Evolutionary conservation across 1,139 yeast genomes (phyloP).

Genomic region (Scheffersomyces titani): DNA sequence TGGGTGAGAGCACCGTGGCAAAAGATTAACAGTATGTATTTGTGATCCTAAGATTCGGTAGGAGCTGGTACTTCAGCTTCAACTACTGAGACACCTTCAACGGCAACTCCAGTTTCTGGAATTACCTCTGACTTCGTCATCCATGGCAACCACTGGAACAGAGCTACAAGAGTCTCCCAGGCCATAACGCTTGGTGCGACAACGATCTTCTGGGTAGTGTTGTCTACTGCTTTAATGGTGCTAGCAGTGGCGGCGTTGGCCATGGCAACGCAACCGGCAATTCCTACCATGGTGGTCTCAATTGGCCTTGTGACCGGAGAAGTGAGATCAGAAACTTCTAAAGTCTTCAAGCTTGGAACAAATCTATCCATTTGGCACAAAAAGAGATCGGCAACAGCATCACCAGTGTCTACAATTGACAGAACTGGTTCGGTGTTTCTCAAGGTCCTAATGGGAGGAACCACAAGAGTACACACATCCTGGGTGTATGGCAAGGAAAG

Average conservation of each 20-base stretch:
- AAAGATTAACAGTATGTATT: neutral
- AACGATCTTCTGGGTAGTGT: neutral
- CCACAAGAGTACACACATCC: constrained; percentile 10
- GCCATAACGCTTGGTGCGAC: neutral
- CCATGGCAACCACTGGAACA: neutral
- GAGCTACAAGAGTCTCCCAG: neutral
- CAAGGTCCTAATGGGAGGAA: constrained; percentile 17
- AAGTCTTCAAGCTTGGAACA: constrained; percentile 38
- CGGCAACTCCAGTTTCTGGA: neutral
- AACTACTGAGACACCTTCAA: neutral
- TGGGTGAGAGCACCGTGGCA: neutral
- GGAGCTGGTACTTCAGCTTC: constrained; percentile 4
- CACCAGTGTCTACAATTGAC: constrained; percentile 25
- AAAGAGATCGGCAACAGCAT: constrained; percentile 29
- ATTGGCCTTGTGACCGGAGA: constrained; percentile 47
- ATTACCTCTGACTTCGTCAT: neutral
- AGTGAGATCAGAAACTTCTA: constrained; percentile 40
- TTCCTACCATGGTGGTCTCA: constrained; percentile 29
- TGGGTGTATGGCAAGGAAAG: constrained; percentile 22
- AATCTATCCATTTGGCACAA: constrained; percentile 38
- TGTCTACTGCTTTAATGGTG: constrained; percentile 3
- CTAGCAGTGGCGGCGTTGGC: constrained; percentile 2
- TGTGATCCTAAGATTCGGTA: neutral
- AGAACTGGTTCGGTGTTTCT: constrained; percentile 29
- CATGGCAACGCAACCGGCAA: constrained; percentile 30